These are phyloP conservation scores for Elaeis oleifera DNA, from an alignment of 202 grass and related monocot genomes.

Conservation along the genomic window DNA sequence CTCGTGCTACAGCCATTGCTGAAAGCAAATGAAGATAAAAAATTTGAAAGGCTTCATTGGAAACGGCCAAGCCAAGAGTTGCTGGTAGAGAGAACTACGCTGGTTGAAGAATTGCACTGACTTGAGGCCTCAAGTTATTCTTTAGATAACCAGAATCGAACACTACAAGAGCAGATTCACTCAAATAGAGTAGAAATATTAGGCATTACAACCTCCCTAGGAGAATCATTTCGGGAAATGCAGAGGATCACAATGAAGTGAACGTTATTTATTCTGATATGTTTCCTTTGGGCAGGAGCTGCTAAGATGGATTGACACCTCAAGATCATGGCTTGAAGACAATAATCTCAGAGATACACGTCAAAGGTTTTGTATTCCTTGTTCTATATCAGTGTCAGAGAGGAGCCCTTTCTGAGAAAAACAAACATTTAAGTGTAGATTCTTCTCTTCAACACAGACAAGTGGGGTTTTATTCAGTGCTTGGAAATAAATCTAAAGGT, in stretches of 20 bases:
- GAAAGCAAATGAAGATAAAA: slow-evolving; percentile 53
- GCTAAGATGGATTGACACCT: slow-evolving; percentile 47
- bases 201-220: slow-evolving; percentile 34
- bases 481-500: too few species aligned
- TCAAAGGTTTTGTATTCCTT: slow-evolving; percentile 6
- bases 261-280: slow-evolving; percentile 43
- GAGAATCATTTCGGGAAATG: slow-evolving; percentile 46
- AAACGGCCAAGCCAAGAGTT: slow-evolving; percentile 28
- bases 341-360: slow-evolving; percentile 28
- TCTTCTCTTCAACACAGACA: slow-evolving; percentile 22
- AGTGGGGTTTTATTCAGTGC: slow-evolving; percentile 11
- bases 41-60: slow-evolving; percentile 47
- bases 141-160: slow-evolving; percentile 25
- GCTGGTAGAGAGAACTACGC: slow-evolving; percentile 28
- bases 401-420: slow-evolving; percentile 22
- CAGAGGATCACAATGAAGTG: slow-evolving; percentile 30
- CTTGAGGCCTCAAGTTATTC: slow-evolving; percentile 43
- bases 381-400: background rate
- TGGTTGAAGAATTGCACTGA: slow-evolving; percentile 37
- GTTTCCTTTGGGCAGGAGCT: slow-evolving; percentile 44
- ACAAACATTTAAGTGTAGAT: slow-evolving; percentile 22
- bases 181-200: slow-evolving; percentile 39
- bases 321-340: slow-evolving; percentile 38
- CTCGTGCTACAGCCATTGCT: slow-evolving; percentile 48
- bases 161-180: slow-evolving; percentile 37